Evolutionary conservation across 1,284 basidiomycete genomes (phyloP), one percentile per base, ranked within the genome.

Genomic region (Austroboletus novae-zelandiae): DNA sequence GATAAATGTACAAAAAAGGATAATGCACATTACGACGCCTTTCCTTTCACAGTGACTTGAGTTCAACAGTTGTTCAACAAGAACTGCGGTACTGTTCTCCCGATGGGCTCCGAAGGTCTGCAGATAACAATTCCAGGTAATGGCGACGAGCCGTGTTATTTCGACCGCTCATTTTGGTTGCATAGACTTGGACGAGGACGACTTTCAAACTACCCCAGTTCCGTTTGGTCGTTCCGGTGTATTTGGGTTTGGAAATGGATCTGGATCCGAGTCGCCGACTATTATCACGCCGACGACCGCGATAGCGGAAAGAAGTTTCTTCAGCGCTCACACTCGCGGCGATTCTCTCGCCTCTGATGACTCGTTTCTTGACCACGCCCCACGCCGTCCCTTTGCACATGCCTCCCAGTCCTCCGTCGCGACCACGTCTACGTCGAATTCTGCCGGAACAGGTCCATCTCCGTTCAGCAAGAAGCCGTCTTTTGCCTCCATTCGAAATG

Each of bases 401-500:
- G 79, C 83, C 20, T 73, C 86, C 9, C 84, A 86, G 56, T 80
- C 84, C 1, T 90, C 86, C 4, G 74, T 88, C 46, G 76, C 80
- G 20, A 80, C 78, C 3, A 74, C 74, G 4, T 63, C 61, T 20
- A 67, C 65, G 0, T 51, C 59, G 3, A 47, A 39, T 2, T 67
- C 69, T 11, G 53, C 57, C 30, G 51, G 49, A 13, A 58, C 64
- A 4, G 60, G 67, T 23, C 62, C 69, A 29, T 72, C 79, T 8
- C 76, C 82, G 2, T 84, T 89, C 61, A 75, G 83, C 43, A 92
- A 92, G 73, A 93, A 93, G 57, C 71, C 89, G 1, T 91, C 89
- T 0, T 90, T 94, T 57, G 90, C 91, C 1, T 93, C 89, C 9
- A 81, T 95, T 50, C 84, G 90, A 46, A 93, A 93, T 66, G 90